phyloP scores from a whole-genome alignment of 495 filamentous ascomycete genomes.

The Neurospora sp. region DNA sequence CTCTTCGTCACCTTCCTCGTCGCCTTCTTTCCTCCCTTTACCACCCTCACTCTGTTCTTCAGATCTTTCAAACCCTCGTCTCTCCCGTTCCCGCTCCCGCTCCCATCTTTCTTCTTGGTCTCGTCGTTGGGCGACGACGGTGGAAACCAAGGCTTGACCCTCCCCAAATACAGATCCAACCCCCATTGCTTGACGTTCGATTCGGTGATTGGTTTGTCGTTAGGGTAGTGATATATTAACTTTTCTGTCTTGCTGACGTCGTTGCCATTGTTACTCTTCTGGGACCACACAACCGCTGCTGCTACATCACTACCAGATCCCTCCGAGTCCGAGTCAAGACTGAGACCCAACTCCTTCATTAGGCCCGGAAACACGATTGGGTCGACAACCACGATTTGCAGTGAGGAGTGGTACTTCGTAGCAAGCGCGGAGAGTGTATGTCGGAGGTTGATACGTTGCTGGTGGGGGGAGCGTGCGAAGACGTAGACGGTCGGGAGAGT shows the following conservation, averaged over 20 bases:
- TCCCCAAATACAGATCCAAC: constrained; percentile 22
- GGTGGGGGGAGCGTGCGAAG: constrained; percentile 22
- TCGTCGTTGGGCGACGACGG: constrained; percentile 11
- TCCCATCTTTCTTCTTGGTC: not conserved
- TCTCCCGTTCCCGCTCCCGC: not conserved
- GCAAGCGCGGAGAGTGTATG: constrained; percentile 26
- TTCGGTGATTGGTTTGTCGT: constrained; percentile 13
- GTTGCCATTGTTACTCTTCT: not conserved
- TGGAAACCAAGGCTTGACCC: constrained; percentile 25
- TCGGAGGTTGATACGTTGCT: constrained; percentile 18
- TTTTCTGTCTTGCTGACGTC: constrained; percentile 2
- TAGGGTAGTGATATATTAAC: constrained; percentile 22
- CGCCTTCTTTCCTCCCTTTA: constrained; percentile 4
- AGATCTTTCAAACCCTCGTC: not conserved
- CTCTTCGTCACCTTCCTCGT: constrained; percentile 14
- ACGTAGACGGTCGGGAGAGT: constrained; percentile 35
- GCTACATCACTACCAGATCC: not conserved
- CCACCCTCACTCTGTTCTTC: not conserved
- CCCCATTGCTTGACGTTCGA: constrained; percentile 21
- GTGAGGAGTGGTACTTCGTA: constrained; percentile 27
- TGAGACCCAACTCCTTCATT: constrained; percentile 23
- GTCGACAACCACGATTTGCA: constrained; percentile 31
- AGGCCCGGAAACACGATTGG: constrained; percentile 32
- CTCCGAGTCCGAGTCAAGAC: not conserved
- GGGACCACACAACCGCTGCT: not conserved